phyloP scores from a whole-genome alignment of 2,329 filamentous ascomycete species.

The Hymenoscyphus repandus region DNA sequence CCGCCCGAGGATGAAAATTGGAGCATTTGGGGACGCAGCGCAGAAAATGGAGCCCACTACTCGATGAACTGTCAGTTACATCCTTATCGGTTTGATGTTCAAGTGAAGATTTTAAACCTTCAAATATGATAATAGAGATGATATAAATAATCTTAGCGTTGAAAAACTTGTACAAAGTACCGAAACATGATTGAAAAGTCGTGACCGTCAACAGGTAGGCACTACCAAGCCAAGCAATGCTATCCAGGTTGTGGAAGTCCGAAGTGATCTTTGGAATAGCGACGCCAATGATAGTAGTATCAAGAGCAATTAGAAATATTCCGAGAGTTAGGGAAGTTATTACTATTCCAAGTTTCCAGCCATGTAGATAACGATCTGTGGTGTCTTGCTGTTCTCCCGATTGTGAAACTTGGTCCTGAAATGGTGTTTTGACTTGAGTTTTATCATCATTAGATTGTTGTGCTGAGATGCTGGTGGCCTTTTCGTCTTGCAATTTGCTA shows the following conservation, averaged over 20 bases:
- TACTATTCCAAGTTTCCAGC: not conserved
- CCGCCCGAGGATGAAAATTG: slow-evolving; percentile 49
- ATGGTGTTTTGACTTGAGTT: too few relatives aligned
- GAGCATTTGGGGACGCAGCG: slow-evolving; percentile 40
- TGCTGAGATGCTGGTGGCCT: too few relatives aligned
- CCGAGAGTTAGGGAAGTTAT: not conserved
- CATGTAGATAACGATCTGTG: not conserved
- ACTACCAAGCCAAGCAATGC: slow-evolving; percentile 33
- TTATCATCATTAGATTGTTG: too few relatives aligned
- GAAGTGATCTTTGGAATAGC: slow-evolving; percentile 35
- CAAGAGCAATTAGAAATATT: not conserved
- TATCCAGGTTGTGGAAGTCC: slow-evolving; percentile 31
- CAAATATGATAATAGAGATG: slow-evolving; percentile 20
- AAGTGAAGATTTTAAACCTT: too few relatives aligned
- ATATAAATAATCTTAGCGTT: slow-evolving; percentile 15
- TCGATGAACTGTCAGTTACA: too few relatives aligned
- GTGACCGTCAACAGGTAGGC: slow-evolving; percentile 31
- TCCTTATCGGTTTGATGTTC: too few relatives aligned
- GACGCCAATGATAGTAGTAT: slow-evolving; percentile 9
- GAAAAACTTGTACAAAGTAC: slow-evolving; percentile 22
- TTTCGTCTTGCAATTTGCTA: too few relatives aligned
- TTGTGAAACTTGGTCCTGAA: too few relatives aligned
- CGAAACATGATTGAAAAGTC: slow-evolving; percentile 22
- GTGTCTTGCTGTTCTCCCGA: too few relatives aligned
- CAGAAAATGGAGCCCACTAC: slow-evolving; percentile 49